Conservation (phyloP, 1,284 basidiomycete genomes). For the Entoloma clypeatum region DNA sequence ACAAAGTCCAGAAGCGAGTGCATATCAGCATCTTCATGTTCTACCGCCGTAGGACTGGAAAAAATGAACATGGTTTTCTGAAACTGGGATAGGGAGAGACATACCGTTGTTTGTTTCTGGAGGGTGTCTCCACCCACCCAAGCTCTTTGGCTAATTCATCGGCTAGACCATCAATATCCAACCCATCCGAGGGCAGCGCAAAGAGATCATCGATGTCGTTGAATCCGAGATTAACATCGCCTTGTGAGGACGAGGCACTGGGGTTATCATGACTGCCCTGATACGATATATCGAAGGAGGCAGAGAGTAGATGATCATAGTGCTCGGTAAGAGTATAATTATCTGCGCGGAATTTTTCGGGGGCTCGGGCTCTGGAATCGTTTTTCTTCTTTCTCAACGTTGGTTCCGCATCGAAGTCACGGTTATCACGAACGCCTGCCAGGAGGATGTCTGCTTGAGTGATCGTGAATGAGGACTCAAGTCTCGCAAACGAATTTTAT, state of each 20-base stretch:
- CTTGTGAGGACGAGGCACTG: constrained; percentile 55
- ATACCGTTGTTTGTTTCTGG: constrained; percentile 23
- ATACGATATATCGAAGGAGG: constrained; percentile 61
- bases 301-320: constrained; percentile 61
- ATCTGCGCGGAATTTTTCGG: constrained; percentile 47
- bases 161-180: constrained; percentile 56
- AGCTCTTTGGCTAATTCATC: constrained; percentile 72
- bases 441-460: constrained; percentile 14
- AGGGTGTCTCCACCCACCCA: constrained; percentile 53
- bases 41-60: no score
- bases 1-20: no score
- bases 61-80: constrained; percentile 12
- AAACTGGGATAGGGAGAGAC: neutral
- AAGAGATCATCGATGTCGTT: constrained; percentile 56
- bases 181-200: constrained; percentile 46
- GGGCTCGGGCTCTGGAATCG: constrained; percentile 32
- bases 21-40: no score
- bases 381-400: constrained; percentile 27
- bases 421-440: constrained; percentile 38
- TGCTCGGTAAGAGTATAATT: constrained; percentile 65
- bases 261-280: constrained; percentile 35
- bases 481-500: neutral
- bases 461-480: neutral
- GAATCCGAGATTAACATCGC: constrained; percentile 45
- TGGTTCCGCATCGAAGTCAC: constrained; percentile 45